A percentile compares a stretch with the other conserved stretches of the same genome.
phyloP scores from a whole-genome alignment of 108 stramenopile species.

The Parietichytrium sp. region DNA sequence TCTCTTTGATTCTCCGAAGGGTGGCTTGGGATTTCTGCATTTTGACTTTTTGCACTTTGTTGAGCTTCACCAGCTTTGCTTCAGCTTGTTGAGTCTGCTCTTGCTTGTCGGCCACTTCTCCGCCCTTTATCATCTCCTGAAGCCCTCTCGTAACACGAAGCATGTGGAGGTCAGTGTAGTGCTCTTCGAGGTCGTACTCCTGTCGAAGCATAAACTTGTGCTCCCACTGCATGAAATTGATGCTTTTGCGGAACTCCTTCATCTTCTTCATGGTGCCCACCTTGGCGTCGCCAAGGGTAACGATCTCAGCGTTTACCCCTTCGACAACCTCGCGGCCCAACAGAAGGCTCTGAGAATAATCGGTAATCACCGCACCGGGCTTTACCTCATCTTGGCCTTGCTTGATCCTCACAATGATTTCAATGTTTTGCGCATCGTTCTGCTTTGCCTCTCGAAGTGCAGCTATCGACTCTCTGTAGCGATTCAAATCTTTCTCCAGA shows the following conservation, averaged over 20 bases:
- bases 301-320: slow-evolving; percentile 55
- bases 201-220: slow-evolving; percentile 48
- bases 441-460: background rate
- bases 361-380: slow-evolving; percentile 53
- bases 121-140: slow-evolving; percentile 61
- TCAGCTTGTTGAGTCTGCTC: slow-evolving; percentile 42
- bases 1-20: background rate
- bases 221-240: slow-evolving; percentile 66
- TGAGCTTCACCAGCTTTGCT: slow-evolving; percentile 37
- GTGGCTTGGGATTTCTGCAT: background rate
- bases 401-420: slow-evolving; percentile 52
- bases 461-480: background rate
- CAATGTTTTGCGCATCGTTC: slow-evolving; percentile 38
- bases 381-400: slow-evolving; percentile 67
- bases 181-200: slow-evolving; percentile 57
- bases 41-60: slow-evolving; percentile 39
- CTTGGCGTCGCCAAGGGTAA: slow-evolving; percentile 44
- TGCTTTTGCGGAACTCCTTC: slow-evolving; percentile 60
- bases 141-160: slow-evolving; percentile 66
- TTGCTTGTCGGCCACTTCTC: slow-evolving; percentile 39
- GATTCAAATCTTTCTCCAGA: background rate
- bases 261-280: slow-evolving; percentile 54
- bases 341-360: slow-evolving; percentile 58
- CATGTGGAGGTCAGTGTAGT: slow-evolving; percentile 66
- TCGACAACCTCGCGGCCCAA: slow-evolving; percentile 55